Evolutionary conservation across 495 filamentous ascomycete species (phyloP).

Genomic region (Penicillium herquei): DNA sequence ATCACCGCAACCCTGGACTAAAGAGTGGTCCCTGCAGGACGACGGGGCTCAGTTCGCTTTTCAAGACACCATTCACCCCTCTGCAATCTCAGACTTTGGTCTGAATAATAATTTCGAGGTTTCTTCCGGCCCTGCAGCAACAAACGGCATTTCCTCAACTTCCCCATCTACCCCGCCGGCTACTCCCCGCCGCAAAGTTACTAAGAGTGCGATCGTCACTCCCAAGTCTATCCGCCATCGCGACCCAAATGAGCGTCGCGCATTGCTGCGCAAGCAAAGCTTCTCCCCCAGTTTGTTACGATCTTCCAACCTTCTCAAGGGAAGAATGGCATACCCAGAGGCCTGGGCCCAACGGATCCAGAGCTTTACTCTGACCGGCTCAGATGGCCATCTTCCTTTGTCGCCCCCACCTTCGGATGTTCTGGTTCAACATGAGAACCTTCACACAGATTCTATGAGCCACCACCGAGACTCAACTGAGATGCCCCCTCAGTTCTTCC

Average conservation of each 20-base stretch:
- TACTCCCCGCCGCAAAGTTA: conserved; percentile 39
- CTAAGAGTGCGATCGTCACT: conserved; percentile 38
- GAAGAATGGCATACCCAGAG: conserved; percentile 46
- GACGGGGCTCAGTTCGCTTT: conserved; percentile 33
- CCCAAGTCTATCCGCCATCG: conserved; percentile 44
- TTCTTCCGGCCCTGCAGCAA: conserved; percentile 24
- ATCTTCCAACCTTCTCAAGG: conserved; percentile 36
- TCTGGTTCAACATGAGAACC: conserved; percentile 41
- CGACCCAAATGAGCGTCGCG: conserved; percentile 40
- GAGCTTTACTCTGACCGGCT: conserved; percentile 36
- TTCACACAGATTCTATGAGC: conserved; percentile 23
- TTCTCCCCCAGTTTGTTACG: conserved; percentile 44
- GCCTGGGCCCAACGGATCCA: conserved; percentile 42
- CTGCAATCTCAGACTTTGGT: conserved; percentile 37
- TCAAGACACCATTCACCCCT: conserved; percentile 42
- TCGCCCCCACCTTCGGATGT: conserved; percentile 47
- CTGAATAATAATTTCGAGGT: conserved; percentile 35
- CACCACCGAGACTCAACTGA: conserved; percentile 31
- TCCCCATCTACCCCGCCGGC: conserved; percentile 46
- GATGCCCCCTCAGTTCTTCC: conserved; percentile 37
- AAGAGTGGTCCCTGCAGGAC: conserved; percentile 43
- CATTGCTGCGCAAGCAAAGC: conserved; percentile 41
- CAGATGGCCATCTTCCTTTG: conserved; percentile 42
- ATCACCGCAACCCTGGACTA: conserved; percentile 41
- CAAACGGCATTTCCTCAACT: conserved; percentile 19